Evolutionary conservation across 352 stramenopile genomes (phyloP).

Genomic region (Thraustochytrium sp.): DNA sequence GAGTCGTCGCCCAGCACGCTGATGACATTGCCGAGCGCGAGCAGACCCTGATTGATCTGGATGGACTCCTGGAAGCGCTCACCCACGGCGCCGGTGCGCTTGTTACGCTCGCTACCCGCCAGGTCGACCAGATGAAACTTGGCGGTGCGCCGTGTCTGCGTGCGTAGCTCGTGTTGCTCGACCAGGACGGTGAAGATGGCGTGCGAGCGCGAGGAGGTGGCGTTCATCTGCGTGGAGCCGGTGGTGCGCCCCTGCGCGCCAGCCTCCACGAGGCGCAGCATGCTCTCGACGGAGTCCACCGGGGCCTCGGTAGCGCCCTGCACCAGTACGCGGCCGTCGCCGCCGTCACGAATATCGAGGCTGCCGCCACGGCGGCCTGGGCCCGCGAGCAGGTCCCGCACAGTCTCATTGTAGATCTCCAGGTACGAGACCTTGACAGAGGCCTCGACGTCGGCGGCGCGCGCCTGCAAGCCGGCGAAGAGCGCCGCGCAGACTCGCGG

Average conservation of each 20-base stretch:
- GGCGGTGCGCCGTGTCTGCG: conserved; percentile 45
- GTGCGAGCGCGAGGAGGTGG: conserved; percentile 90
- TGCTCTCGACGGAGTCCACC: conserved; percentile 74
- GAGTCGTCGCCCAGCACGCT: conserved; percentile 55
- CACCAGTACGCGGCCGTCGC: conserved; percentile 93
- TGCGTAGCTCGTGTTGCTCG: conserved; percentile 63
- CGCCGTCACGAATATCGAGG: conserved; percentile 76
- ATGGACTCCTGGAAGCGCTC: conserved; percentile 85
- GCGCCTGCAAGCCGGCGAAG: background rate
- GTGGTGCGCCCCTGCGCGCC: conserved; percentile 91
- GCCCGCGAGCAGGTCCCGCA: conserved; percentile 82
- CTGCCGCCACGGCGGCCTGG: conserved; percentile 53
- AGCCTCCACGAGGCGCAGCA: conserved; percentile 81
- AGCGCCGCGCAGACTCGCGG: conserved; percentile 37
- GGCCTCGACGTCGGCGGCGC: conserved; percentile 75
- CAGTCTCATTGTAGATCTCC: conserved; percentile 99
- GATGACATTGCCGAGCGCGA: conserved; percentile 61
- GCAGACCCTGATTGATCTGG: conserved; percentile 75
- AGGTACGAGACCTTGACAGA: conserved; percentile 93
- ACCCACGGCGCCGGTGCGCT: conserved; percentile 79
- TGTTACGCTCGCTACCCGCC: conserved; percentile 86
- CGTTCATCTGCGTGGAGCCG: conserved; percentile 94
- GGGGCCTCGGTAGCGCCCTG: conserved; percentile 84
- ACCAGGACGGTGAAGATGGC: conserved; percentile 95
- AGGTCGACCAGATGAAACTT: conserved; percentile 91